Evolutionary conservation across 2,329 filamentous ascomycete genomes (phyloP).

Genomic region (Phoma sp.): DNA sequence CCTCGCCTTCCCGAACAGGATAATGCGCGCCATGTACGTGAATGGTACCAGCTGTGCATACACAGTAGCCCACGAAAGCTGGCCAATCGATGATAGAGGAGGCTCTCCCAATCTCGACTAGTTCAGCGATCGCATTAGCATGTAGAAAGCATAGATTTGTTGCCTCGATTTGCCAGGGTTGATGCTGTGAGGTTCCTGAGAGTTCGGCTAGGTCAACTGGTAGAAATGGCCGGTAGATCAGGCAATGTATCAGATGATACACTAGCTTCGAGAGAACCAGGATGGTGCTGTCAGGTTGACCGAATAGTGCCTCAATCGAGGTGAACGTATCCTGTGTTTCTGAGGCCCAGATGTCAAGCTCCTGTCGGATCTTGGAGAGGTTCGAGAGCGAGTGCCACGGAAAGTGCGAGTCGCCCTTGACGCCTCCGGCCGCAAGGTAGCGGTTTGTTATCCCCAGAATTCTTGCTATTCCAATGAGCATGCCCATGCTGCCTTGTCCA

Average conservation of each 20-base stretch:
- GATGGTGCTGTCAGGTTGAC: slow-evolving; percentile 77
- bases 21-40: slow-evolving; percentile 89
- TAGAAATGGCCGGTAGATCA: slow-evolving; percentile 86
- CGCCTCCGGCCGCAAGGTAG: slow-evolving; percentile 83
- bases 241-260: slow-evolving; percentile 84
- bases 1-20: slow-evolving; percentile 65
- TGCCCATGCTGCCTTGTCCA: slow-evolving; percentile 75
- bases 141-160: slow-evolving; percentile 87
- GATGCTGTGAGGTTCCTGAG: slow-evolving; percentile 79
- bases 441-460: slow-evolving; percentile 83
- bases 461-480: slow-evolving; percentile 84
- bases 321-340: slow-evolving; percentile 81
- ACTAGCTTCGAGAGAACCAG: slow-evolving; percentile 84
- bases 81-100: slow-evolving; percentile 82
- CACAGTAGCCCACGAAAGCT: slow-evolving; percentile 83
- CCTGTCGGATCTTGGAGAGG: slow-evolving; percentile 83
- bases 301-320: slow-evolving; percentile 76
- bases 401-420: slow-evolving; percentile 89
- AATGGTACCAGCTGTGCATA: slow-evolving; percentile 85
- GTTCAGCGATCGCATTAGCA: slow-evolving; percentile 83
- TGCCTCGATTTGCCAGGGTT: slow-evolving; percentile 91
- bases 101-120: slow-evolving; percentile 79
- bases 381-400: slow-evolving; percentile 89
- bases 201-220: slow-evolving; percentile 84
- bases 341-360: slow-evolving; percentile 83